A percentile compares a stretch with the other conserved stretches of the same genome.
Evolutionary conservation across 192 early-diverging fungal species (phyloP).

Genomic region (Coemansia sp.): DNA sequence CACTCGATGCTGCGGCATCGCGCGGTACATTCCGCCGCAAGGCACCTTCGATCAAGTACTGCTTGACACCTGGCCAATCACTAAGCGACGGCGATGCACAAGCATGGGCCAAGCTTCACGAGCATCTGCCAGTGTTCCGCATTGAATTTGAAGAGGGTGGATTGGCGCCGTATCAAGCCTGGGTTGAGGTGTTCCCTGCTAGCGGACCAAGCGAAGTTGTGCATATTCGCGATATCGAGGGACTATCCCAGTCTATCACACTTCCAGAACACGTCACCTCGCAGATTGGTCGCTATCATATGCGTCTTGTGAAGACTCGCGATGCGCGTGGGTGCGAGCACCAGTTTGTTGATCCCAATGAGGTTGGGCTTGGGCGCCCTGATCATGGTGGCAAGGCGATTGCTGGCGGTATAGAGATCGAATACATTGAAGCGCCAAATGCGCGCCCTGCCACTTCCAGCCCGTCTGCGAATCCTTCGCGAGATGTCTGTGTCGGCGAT

Average conservation of each 20-base stretch:
- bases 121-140: conserved; percentile 44
- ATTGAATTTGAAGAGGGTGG: conserved; percentile 36
- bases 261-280: conserved; percentile 42
- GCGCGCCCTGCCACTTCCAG: conserved; percentile 37
- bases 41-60: conserved; percentile 25
- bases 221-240: conserved; percentile 22
- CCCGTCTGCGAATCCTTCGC: conserved; percentile 29
- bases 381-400: conserved; percentile 20
- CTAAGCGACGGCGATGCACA: conserved; percentile 25
- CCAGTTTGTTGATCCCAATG: conserved; percentile 27
- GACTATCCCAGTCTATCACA: conserved; percentile 21
- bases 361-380: conserved; percentile 21
- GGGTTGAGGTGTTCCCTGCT: conserved; percentile 50
- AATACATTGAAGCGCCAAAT: conserved; percentile 52
- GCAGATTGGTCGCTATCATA: conserved; percentile 46
- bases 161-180: conserved; percentile 40
- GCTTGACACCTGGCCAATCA: conserved; percentile 45
- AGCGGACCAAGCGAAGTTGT: conserved; percentile 44
- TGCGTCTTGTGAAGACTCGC: conserved; percentile 39
- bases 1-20: conserved; percentile 15
- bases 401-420: conserved; percentile 48
- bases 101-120: conserved; percentile 42
- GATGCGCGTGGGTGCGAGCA: conserved; percentile 53
- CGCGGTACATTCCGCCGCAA: conserved; percentile 15
- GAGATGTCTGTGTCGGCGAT: conserved; percentile 65